phyloP scores from a whole-genome alignment of 2,329 filamentous ascomycete species.

The Blastomyces emzantsi region DNA sequence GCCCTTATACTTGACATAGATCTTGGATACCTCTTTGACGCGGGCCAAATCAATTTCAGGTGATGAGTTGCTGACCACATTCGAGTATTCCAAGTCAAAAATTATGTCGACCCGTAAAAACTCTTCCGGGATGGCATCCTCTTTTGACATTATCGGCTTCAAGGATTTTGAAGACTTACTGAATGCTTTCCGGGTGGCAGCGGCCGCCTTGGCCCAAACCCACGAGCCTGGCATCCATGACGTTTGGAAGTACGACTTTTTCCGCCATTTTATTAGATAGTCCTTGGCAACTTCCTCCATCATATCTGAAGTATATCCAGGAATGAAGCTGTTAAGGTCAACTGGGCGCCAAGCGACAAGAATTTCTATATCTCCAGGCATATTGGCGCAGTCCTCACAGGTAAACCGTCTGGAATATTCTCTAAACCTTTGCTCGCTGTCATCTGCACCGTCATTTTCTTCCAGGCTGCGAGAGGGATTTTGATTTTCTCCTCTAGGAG shows the following conservation, averaged over 20 bases:
- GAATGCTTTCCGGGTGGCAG: conserved; percentile 64
- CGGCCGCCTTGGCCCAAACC: conserved; percentile 63
- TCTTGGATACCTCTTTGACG: conserved; percentile 61
- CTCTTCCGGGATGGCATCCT: conserved; percentile 81
- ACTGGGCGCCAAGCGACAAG: conserved; percentile 81
- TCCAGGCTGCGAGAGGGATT: conserved; percentile 10
- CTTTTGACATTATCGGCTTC: conserved; percentile 57
- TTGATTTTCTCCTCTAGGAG: conserved; percentile 34
- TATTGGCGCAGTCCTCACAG: conserved; percentile 66
- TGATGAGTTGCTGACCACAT: conserved; percentile 47
- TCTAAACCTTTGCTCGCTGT: conserved; percentile 47
- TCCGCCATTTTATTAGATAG: conserved; percentile 84
- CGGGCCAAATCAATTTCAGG: conserved; percentile 63
- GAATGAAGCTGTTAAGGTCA: conserved; percentile 47
- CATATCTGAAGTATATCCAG: conserved; percentile 45
- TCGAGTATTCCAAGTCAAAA: conserved; percentile 65
- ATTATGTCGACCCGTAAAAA: conserved; percentile 80
- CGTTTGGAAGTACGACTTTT: conserved; percentile 69
- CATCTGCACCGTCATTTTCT: conserved; percentile 21
- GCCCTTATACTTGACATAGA: conserved; percentile 86
- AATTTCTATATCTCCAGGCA: conserved; percentile 59
- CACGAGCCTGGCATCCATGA: conserved; percentile 84
- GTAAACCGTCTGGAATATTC: conserved; percentile 69
- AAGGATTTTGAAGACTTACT: conserved; percentile 55
- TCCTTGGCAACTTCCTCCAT: conserved; percentile 73